Evolutionary conservation across 768 basidiomycete species (phyloP), one percentile per base, ranked within the genome.

Genomic region (Rhizopogon vesiculosus): DNA sequence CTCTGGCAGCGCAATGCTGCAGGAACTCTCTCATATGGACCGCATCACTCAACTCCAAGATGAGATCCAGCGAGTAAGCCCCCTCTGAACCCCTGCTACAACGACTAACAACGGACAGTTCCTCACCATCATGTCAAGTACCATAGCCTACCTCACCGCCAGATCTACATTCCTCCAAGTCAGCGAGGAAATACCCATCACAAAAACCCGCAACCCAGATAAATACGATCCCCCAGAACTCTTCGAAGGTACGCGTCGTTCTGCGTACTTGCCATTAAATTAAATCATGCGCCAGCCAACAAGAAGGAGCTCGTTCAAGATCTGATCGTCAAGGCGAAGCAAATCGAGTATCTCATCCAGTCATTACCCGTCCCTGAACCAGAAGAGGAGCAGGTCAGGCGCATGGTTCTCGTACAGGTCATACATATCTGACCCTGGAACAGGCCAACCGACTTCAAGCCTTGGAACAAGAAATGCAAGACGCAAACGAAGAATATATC

Each of bases 31-130:
- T 71, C 85, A 91, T 78, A 94, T 94, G 93, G 93, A 95, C 79
- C 87, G 92, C 74, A 90, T 95, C 70, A 94, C 93, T 9, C 93
- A 95, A 70, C 85, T 95, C 53, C 92, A 94, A 78, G 89, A 96
- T 83, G 89, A 89, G 72, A 92, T 93, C 57, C 93, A 96, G 72
- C 85, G 89, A 75, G 91, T 88, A 53, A 52, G 74, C 59, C 1
- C 18, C 31, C 22, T 31, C 46, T 28, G 15, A 15, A 22, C 42
- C 3, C 13, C 33, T 1, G 19, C 12, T 25, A 19, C 3, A 51
- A 5, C 35, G 18, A 7, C 8, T 55, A 40, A n/a, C 22, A 44
- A 49, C 54, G 41, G 6, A 13, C 57, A 93, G 88, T 83, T 96
- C 66, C 81, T 96, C 61, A 85, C 80, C 60, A 93, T 95, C 71